phyloP scores from a whole-genome alignment of 2,329 filamentous ascomycete genomes.

The Mycogone perniciosa region DNA sequence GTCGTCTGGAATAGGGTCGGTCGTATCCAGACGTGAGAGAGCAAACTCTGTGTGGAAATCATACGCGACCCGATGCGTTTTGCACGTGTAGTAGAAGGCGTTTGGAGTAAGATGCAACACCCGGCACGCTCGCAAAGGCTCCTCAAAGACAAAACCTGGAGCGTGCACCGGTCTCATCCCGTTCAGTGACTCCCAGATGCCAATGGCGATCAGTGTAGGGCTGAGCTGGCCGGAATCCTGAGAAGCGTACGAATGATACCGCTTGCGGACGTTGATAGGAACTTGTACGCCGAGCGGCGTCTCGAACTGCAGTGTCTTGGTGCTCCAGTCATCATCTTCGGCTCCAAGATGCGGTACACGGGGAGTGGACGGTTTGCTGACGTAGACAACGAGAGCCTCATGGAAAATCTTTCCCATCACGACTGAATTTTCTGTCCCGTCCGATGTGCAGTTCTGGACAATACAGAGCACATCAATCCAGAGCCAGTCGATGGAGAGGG shows the following conservation, averaged over 20 bases:
- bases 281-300: neutral
- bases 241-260: neutral
- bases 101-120: no score
- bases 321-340: constrained; percentile 2
- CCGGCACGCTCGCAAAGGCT: no score
- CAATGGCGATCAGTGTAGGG: neutral
- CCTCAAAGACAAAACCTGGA: no score
- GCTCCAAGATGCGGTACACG: constrained; percentile 1
- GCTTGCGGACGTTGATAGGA: constrained; percentile 2
- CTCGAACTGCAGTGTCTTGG: neutral
- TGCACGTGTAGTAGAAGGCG: neutral
- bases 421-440: neutral
- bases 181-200: neutral
- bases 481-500: neutral
- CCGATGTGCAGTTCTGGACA: neutral
- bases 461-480: constrained; percentile 9
- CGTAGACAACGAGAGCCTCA: constrained; percentile 4
- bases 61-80: neutral
- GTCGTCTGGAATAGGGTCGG: neutral
- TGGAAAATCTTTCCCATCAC: constrained; percentile 1
- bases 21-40: neutral
- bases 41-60: neutral
- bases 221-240: neutral
- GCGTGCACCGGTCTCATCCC: neutral
- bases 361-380: neutral